A percentile compares a stretch with the other conserved stretches of the same genome.
These are phyloP conservation scores for Fusarium keratoplasticum DNA, from an alignment of 2,329 filamentous ascomycete species.

Conservation along the genomic window DNA sequence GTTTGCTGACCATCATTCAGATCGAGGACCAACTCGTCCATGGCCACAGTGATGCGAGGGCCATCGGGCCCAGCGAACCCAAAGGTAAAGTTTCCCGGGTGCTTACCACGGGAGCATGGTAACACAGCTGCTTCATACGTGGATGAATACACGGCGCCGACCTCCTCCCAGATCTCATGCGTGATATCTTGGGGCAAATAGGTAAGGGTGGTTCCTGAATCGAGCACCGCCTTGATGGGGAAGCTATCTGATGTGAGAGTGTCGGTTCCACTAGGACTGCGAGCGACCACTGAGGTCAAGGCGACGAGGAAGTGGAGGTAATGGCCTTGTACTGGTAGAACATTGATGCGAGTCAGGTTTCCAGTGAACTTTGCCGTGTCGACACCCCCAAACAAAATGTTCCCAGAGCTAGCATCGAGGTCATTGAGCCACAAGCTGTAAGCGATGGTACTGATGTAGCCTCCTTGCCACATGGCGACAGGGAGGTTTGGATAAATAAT, in stretches of 20 bases:
- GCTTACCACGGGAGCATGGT: conserved; percentile 61
- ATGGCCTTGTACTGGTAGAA: conserved; percentile 56
- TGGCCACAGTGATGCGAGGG: conserved; percentile 62
- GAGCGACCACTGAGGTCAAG: conserved; percentile 60
- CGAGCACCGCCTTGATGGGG: conserved; percentile 73
- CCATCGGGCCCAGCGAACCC: conserved; percentile 62
- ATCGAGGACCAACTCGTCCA: conserved; percentile 68
- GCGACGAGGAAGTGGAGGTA: conserved; percentile 62
- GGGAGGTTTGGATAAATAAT: conserved; percentile 70
- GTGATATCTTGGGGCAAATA: conserved; percentile 75
- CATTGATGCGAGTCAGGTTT: conserved; percentile 69
- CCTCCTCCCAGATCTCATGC: conserved; percentile 63
- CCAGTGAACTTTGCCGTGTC: conserved; percentile 80
- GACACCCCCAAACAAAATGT: conserved; percentile 83
- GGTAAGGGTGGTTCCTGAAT: conserved; percentile 79
- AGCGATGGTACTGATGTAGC: conserved; percentile 72
- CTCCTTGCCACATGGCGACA: conserved; percentile 70
- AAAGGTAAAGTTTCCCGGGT: conserved; percentile 64
- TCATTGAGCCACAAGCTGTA: conserved; percentile 79
- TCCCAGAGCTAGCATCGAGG: conserved; percentile 71
- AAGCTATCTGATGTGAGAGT: conserved; percentile 54
- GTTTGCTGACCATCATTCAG: conserved; percentile 49
- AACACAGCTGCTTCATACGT: conserved; percentile 57
- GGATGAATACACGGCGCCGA: conserved; percentile 61
- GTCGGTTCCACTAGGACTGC: conserved; percentile 63